Evolutionary conservation across 2,329 filamentous ascomycete species (phyloP).

Genomic region (Falciphora oryzae): DNA sequence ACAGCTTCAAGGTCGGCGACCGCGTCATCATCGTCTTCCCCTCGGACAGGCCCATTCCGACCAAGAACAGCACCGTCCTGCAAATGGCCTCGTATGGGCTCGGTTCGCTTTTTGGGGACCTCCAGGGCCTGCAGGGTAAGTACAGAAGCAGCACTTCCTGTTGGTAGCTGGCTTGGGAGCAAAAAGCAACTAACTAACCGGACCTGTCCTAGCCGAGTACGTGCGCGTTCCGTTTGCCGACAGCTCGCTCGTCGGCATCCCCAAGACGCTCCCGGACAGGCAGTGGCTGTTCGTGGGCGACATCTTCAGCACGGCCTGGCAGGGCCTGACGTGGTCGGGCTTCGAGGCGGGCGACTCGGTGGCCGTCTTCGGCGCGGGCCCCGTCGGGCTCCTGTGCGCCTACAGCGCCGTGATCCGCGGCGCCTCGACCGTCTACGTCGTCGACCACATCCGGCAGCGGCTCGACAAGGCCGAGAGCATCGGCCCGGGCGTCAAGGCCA

Average conservation of each 20-base stretch:
- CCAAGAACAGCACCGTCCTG: not conserved
- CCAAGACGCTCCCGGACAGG: constrained; percentile 14
- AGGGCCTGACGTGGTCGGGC: constrained; percentile 27
- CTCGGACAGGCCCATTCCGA: not conserved
- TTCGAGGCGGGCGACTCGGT: constrained; percentile 29
- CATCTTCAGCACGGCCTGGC: constrained; percentile 34
- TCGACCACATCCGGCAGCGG: constrained; percentile 20
- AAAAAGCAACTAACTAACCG: too few relatives aligned
- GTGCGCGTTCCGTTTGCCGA: constrained; percentile 18
- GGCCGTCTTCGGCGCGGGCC: constrained; percentile 20
- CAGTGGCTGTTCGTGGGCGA: constrained; percentile 26
- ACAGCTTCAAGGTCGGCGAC: constrained; percentile 29
- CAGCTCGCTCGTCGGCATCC: constrained; percentile 15
- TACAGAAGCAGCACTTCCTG: not conserved
- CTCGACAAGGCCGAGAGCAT: constrained; percentile 18
- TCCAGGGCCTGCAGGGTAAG: constrained; percentile 8
- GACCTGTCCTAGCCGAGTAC: constrained; percentile 17
- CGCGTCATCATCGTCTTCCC: constrained; percentile 28
- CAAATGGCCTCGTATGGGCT: not conserved
- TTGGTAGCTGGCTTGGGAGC: not conserved
- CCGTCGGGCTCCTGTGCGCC: constrained; percentile 21
- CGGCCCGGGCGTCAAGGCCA: constrained; percentile 16
- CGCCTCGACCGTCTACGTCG: constrained; percentile 17
- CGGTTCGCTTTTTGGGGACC: constrained; percentile 4
- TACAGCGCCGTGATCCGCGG: constrained; percentile 22